phyloP scores from a whole-genome alignment of 2,329 filamentous ascomycete genomes.

The Decorospora gaudefroyi region DNA sequence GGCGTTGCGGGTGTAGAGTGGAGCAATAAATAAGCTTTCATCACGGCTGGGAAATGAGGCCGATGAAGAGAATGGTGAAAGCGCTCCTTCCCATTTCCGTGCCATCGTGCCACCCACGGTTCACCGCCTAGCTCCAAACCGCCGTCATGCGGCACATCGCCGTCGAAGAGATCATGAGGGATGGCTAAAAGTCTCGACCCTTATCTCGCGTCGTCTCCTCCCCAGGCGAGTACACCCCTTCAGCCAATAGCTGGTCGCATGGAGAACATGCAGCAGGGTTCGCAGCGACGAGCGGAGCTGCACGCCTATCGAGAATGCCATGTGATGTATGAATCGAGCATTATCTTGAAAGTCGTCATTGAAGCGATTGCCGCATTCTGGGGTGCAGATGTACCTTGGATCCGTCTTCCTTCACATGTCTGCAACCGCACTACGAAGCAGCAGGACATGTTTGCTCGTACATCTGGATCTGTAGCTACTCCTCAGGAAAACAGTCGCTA shows the following conservation, averaged over 20 bases:
- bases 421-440: too few species aligned
- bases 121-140: conserved; percentile 16
- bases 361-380: conserved; percentile 17
- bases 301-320: conserved; percentile 11
- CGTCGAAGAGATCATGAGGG: conserved; percentile 11
- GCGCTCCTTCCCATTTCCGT: conserved; percentile 17
- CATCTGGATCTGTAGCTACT: too few species aligned
- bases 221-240: neutral
- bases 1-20: conserved; percentile 1
- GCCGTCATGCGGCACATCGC: conserved; percentile 15
- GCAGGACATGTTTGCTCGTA: too few species aligned
- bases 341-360: conserved; percentile 11
- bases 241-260: conserved; percentile 8
- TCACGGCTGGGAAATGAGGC: conserved; percentile 16
- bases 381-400: conserved; percentile 27
- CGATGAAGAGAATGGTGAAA: conserved; percentile 13
- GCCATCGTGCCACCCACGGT: conserved; percentile 9
- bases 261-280: conserved; percentile 14
- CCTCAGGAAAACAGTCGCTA: too few species aligned
- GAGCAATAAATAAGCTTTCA: conserved; percentile 16
- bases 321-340: conserved; percentile 6
- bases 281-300: conserved; percentile 14
- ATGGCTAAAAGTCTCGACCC: conserved; percentile 11
- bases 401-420: too few species aligned
- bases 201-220: conserved; percentile 10